Conservation (phyloP, 345 rosid genomes). For the Lenwebbia sp. region DNA sequence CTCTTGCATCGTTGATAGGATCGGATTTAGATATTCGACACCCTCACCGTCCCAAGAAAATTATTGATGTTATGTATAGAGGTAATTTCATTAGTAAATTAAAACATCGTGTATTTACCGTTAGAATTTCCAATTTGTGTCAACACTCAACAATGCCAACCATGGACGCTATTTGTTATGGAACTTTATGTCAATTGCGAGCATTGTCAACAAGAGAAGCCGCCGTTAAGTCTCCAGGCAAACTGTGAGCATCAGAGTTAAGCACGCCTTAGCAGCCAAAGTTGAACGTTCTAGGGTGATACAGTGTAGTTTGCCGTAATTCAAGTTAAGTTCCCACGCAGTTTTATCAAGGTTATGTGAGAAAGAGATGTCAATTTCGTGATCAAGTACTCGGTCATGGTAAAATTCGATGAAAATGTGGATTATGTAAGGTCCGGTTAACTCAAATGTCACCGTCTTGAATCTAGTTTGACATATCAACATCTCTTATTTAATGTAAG, state of each 20-base stretch:
- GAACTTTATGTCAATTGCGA: neutral
- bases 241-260: accelerated
- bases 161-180: neutral
- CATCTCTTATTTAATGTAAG: neutral
- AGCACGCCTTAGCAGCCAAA: neutral
- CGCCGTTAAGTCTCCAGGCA: neutral
- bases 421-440: neutral
- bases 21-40: too few species aligned
- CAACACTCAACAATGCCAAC: neutral
- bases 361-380: neutral
- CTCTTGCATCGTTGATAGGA: too few species aligned
- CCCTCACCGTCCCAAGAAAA: neutral
- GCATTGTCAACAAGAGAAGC: accelerated
- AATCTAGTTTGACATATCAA: neutral
- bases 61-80: too few species aligned
- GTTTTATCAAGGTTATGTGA: neutral
- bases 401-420: neutral
- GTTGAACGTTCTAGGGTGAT: neutral
- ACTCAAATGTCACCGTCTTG: neutral
- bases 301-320: accelerated
- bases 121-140: neutral
- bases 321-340: neutral
- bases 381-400: neutral
- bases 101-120: too few species aligned
- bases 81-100: too few species aligned